Evolutionary conservation across 2,329 filamentous ascomycete genomes (phyloP).

Genomic region (Aspergillus terreus): DNA sequence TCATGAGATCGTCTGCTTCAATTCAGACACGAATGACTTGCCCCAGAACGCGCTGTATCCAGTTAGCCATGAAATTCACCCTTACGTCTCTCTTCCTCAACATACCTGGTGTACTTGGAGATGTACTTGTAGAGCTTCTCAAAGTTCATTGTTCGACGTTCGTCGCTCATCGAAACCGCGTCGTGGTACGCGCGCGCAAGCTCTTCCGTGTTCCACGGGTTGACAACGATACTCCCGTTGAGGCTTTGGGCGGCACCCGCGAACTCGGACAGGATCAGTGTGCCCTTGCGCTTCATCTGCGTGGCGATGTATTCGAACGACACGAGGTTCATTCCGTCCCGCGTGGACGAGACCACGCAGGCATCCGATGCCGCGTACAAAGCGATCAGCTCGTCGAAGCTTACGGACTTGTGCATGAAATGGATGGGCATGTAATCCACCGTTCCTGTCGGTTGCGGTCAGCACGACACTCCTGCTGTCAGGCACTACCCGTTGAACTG

Average conservation of each 20-base stretch:
- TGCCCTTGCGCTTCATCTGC: conserved; percentile 79
- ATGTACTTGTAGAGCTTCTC: conserved; percentile 88
- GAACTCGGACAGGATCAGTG: conserved; percentile 91
- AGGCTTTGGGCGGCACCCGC: conserved; percentile 88
- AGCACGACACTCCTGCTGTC: conserved; percentile 3
- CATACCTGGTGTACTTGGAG: conserved; percentile 81
- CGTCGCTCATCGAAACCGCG: conserved; percentile 87
- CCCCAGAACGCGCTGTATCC: conserved; percentile 76
- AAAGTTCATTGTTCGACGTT: conserved; percentile 78
- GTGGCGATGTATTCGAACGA: conserved; percentile 96
- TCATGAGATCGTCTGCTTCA: conserved; percentile 50
- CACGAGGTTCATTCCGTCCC: conserved; percentile 95
- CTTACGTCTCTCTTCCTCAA: neutral
- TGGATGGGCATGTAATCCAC: conserved; percentile 98
- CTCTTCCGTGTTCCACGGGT: conserved; percentile 96
- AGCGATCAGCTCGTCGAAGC: conserved; percentile 86
- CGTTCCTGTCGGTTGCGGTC: conserved; percentile 52
- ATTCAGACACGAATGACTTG: conserved; percentile 80
- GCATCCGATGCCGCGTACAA: conserved; percentile 86
- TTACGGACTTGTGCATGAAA: conserved; percentile 91
- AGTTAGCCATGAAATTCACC: conserved; percentile 1
- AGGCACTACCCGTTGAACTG: neutral
- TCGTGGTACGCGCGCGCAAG: conserved; percentile 88
- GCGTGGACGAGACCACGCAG: conserved; percentile 82
- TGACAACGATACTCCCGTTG: conserved; percentile 85